Evolutionary conservation across 306 rosid genomes (phyloP), one percentile per base, ranked within the genome.

Genomic region (Cicer arietinum): DNA sequence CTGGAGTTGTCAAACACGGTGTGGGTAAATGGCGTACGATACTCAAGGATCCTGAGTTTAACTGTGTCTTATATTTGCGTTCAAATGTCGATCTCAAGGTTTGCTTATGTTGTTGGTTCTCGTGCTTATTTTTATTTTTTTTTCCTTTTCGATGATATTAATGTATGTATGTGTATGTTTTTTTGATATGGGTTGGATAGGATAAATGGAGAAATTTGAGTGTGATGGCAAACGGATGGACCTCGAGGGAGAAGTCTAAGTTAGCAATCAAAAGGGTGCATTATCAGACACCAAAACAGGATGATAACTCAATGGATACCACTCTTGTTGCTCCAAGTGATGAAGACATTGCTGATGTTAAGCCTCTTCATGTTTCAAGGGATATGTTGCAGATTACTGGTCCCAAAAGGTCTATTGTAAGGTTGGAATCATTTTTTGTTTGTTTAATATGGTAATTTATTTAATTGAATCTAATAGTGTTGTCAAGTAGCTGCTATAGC

Each of bases 61-160:
- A 89, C 12, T 16, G 77, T 68, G 89, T 94, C 77, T 81, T 94
- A 64, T 94, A 71, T 85, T 88, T 90, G 69, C 92, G 98, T 68
- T 94, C 99, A 17, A 94, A 94, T 79, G 99, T 94, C 12, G 99
- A 94, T 90, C 99, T 94, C 61, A 92, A 94, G 96, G 99, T 94
- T 56, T 57, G 83, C 14, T 81, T 78, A 53, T 73, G 56, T 67
- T 60, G 41, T 71, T 60, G 48, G 63, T 45, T 9, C 60, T 50
- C 50, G 20, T 50, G 46, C 56, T 59, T 64, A 8, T 80, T 54
- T 54, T 68, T 14, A 14, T 14, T 72, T 44, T 53, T 30, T 10
- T 77, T 77, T 68, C 47, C 44, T 56, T 70, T 56, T 73, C 47
- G n/a, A 10, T 42, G 14, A 7, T 60, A 7, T 1, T 37, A 39